Conservation (phyloP, 768 basidiomycete genomes). For the Tylopilus plumbeoviolaceoides region DNA sequence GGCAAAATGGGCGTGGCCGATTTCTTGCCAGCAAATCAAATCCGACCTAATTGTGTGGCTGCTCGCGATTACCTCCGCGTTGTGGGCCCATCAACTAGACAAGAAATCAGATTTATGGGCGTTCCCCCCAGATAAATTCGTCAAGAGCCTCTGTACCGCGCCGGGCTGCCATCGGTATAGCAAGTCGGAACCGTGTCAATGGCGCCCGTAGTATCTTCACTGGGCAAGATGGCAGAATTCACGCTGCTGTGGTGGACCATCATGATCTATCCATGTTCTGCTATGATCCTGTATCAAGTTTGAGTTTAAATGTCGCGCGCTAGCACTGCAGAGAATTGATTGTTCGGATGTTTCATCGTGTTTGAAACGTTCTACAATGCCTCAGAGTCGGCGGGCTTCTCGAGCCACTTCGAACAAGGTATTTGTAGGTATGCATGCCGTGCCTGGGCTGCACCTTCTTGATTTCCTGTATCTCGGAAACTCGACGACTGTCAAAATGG, state of each 20-base stretch:
- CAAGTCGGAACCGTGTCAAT: too few relatives aligned
- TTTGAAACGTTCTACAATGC: background rate
- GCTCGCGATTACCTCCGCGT: too few relatives aligned
- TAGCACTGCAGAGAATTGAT: background rate
- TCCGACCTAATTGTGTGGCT: too few relatives aligned
- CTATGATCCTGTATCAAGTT: background rate
- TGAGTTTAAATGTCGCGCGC: background rate
- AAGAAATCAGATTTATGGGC: background rate
- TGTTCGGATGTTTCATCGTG: background rate
- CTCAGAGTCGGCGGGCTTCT: background rate
- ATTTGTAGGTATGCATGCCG: background rate
- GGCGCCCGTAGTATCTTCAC: too few relatives aligned
- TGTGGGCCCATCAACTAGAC: too few relatives aligned
- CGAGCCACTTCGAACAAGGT: background rate
- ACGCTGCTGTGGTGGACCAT: background rate
- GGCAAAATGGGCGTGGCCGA: too few relatives aligned
- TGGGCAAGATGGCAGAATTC: background rate
- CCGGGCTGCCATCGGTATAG: too few relatives aligned
- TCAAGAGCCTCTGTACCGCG: too few relatives aligned
- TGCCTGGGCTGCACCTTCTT: background rate
- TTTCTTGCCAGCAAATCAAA: too few relatives aligned
- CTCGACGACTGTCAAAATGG: background rate
- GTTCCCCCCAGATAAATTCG: background rate
- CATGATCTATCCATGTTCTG: background rate
- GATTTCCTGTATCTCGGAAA: background rate